Conservation (phyloP, 1,284 basidiomycete genomes). For the Coniferiporia sulphurascens region DNA sequence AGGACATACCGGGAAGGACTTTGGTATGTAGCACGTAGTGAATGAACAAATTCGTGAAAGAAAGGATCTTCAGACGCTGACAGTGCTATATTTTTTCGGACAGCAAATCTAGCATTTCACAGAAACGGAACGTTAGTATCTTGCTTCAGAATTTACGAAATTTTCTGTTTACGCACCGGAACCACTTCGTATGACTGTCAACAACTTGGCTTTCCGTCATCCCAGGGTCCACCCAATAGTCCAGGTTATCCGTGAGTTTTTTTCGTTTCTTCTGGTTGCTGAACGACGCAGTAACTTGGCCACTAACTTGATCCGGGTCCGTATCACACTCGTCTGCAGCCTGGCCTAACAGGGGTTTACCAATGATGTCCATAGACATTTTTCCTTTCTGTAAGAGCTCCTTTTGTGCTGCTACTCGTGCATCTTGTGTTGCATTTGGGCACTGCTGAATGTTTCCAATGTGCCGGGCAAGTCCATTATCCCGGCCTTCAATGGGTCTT, state of each 20-base stretch:
- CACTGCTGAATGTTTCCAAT: neutral
- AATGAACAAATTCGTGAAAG: neutral
- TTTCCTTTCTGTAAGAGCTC: conserved; percentile 10
- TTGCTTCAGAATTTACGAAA: neutral
- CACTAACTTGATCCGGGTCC: too few relatives aligned
- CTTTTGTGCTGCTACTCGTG: conserved; percentile 3
- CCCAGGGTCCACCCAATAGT: neutral
- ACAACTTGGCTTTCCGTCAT: neutral
- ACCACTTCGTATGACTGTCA: neutral
- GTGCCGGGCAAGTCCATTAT: conserved; percentile 17
- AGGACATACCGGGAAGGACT: conserved; percentile 20
- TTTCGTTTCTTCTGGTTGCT: neutral
- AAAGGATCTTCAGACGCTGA: neutral
- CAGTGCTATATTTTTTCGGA: neutral
- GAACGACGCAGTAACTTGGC: neutral
- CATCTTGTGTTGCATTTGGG: neutral
- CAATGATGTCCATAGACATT: neutral
- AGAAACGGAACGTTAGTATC: too few relatives aligned
- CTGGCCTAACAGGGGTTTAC: conserved; percentile 8
- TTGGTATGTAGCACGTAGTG: conserved; percentile 9
- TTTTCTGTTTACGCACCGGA: neutral
- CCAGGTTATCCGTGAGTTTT: neutral
- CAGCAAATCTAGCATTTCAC: neutral
- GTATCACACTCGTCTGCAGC: too few relatives aligned
- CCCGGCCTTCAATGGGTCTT: conserved; percentile 18